Percentiles rank a stretch among this genome's conserved stretches.
phyloP scores from a whole-genome alignment of 129 eudicot genomes.

The Chrysanthemum seticuspe region DNA sequence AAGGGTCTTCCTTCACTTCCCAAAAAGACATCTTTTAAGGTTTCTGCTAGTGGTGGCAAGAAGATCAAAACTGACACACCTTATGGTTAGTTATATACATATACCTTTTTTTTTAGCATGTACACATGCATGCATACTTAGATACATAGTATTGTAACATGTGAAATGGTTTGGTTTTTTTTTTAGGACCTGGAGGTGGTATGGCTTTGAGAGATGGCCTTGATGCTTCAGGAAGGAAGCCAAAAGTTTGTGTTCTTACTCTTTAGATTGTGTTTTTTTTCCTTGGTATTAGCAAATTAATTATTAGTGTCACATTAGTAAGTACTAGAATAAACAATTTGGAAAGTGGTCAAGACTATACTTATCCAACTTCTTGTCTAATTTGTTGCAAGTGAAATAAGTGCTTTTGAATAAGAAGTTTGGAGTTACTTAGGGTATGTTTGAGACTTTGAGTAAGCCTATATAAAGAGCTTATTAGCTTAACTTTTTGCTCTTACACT shows the following conservation, averaged over 20 bases:
- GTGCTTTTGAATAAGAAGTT: too few species aligned
- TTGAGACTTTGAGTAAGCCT: too few species aligned
- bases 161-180: neutral
- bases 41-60: constrained; percentile 69
- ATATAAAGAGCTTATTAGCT: too few species aligned
- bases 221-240: constrained; percentile 86
- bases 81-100: constrained; percentile 39
- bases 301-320: neutral
- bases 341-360: too few species aligned
- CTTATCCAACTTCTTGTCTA: too few species aligned
- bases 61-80: constrained; percentile 93
- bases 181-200: constrained; percentile 57
- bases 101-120: neutral
- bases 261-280: neutral
- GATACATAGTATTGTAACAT: neutral
- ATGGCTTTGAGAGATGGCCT: constrained; percentile 61
- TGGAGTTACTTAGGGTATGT: too few species aligned
- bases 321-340: too few species aligned
- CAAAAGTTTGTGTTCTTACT: constrained; percentile 36
- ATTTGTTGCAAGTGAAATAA: too few species aligned
- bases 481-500: too few species aligned
- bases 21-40: constrained; percentile 40
- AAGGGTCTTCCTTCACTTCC: constrained; percentile 75
- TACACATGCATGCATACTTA: neutral
- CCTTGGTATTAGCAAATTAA: too few species aligned